Percentiles rank a stretch among this genome's conserved stretches.
Conservation (phyloP, 345 rosid genomes). For the Moricandia moricandioides region DNA sequence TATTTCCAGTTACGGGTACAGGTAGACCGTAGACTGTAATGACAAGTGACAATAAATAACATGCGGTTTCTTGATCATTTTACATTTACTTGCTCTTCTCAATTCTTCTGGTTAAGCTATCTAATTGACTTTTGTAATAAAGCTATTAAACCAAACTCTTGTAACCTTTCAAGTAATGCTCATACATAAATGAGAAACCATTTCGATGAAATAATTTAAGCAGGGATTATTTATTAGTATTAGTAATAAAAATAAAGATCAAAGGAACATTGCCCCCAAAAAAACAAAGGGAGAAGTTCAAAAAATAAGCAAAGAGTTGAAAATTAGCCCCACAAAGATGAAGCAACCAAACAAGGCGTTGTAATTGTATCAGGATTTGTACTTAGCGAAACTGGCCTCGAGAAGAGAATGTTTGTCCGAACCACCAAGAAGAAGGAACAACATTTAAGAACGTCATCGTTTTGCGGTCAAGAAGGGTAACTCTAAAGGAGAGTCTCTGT, state of each 20-base stretch:
- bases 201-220: background rate
- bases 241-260: background rate
- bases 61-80: background rate
- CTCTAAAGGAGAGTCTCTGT: conserved; percentile 59
- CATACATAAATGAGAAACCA: conserved; percentile 22
- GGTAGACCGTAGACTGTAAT: background rate
- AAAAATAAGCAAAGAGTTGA: conserved; percentile 10
- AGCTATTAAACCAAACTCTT: background rate
- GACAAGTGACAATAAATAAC: background rate
- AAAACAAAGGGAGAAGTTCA: conserved; percentile 31
- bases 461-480: conserved; percentile 53
- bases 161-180: conserved; percentile 7
- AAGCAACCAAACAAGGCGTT: background rate
- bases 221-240: conserved; percentile 12
- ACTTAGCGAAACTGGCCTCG: conserved; percentile 46
- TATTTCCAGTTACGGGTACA: background rate
- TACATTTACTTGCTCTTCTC: background rate
- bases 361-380: background rate
- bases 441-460: conserved; percentile 51
- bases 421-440: conserved; percentile 61
- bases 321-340: conserved; percentile 3
- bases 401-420: conserved; percentile 78
- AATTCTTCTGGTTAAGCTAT: background rate
- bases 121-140: background rate
- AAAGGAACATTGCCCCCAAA: conserved; percentile 29